Conservation (phyloP, 371 early-diverging fungal species). For the Mucor mucedo region DNA sequence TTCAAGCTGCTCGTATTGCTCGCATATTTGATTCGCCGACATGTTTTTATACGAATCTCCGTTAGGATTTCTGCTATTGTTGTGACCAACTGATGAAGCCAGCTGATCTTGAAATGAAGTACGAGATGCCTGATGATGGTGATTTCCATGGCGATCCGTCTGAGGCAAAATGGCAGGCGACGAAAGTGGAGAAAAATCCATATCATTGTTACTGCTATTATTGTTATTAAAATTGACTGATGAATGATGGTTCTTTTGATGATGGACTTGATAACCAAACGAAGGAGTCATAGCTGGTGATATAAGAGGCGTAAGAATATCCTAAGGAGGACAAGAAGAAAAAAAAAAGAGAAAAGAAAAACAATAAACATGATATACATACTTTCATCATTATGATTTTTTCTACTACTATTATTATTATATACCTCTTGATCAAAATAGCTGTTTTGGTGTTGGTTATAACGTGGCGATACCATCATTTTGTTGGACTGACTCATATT, state of each 20-base stretch:
- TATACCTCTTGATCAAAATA: constrained; percentile 26
- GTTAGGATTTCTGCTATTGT: not conserved
- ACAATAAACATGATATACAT: not conserved
- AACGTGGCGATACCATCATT: constrained; percentile 15
- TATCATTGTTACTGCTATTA: constrained; percentile 33
- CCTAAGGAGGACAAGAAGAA: constrained; percentile 25
- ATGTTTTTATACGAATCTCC: constrained; percentile 15
- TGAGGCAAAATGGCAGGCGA: constrained; percentile 63
- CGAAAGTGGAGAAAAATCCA: constrained; percentile 63
- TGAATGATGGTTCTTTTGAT: constrained; percentile 38
- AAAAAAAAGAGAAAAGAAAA: not conserved
- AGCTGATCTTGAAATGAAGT: constrained; percentile 12
- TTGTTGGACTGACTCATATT: constrained; percentile 1
- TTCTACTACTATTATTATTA: constrained; percentile 10
- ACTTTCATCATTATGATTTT: constrained; percentile 11
- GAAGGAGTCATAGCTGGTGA: constrained; percentile 73
- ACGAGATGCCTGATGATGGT: not conserved
- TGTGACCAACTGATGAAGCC: not conserved
- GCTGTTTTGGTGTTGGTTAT: constrained; percentile 10
- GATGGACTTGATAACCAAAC: constrained; percentile 29
- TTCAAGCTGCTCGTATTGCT: constrained; percentile 53
- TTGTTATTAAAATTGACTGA: constrained; percentile 12
- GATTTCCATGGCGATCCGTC: constrained; percentile 10
- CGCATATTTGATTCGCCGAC: constrained; percentile 40
- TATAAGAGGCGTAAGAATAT: constrained; percentile 62